phyloP scores from a whole-genome alignment of 257 asterid genomes.

The Echites panduratus region DNA sequence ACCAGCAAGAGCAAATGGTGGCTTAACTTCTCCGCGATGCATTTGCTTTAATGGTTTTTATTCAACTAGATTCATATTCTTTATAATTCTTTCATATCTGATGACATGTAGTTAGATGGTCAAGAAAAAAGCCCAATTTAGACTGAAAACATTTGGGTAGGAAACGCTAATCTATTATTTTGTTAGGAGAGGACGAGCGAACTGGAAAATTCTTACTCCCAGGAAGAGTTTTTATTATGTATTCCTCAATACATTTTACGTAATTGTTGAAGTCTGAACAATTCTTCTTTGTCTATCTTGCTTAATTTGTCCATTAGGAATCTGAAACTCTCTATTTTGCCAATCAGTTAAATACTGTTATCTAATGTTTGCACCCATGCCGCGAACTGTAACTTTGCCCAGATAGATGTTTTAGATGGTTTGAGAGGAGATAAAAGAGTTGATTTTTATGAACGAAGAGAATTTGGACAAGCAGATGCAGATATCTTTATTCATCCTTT shows the following conservation, averaged over 20 bases:
- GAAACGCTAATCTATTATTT: constrained; percentile 6
- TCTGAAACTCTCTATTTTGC: neutral
- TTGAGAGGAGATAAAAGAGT: no score
- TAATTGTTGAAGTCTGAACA: neutral
- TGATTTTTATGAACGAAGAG: no score
- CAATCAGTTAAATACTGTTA: no score
- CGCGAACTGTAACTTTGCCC: no score
- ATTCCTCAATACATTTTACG: constrained; percentile 3
- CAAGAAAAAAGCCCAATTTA: neutral
- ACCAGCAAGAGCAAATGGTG: constrained; percentile 82
- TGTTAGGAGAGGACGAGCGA: neutral
- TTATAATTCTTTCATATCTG: constrained; percentile 21
- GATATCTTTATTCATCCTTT: no score
- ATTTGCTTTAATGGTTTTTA: constrained; percentile 16
- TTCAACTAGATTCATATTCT: constrained; percentile 22
- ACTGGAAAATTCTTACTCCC: neutral
- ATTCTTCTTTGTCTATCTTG: neutral
- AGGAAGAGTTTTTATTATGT: neutral
- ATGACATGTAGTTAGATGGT: neutral
- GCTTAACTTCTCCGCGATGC: constrained; percentile 33
- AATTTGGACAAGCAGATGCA: no score
- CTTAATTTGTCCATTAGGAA: neutral
- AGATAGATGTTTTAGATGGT: no score
- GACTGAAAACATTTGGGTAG: constrained; percentile 11
- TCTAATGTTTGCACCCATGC: no score